Evolutionary conservation across 108 stramenopile genomes (phyloP).

Genomic region (Discostella pseudostelligera): DNA sequence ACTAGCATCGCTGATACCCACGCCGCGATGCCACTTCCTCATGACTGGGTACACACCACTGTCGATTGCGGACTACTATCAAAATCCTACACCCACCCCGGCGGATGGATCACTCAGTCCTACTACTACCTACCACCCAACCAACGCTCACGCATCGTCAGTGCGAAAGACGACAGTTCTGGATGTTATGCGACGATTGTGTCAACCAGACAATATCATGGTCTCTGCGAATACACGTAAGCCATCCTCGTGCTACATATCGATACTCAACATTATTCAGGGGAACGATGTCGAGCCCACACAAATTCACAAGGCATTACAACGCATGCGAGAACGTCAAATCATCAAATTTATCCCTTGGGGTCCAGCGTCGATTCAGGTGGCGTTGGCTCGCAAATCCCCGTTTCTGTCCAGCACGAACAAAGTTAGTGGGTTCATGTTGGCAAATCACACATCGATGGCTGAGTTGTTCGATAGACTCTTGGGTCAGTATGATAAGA

Average conservation of each 20-base stretch:
- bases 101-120: constrained; percentile 13
- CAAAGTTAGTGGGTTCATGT: constrained; percentile 96
- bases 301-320: constrained; percentile 97
- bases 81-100: constrained; percentile 23
- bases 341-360: constrained; percentile 96
- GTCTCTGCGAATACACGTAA: constrained; percentile 91
- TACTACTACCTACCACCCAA: constrained; percentile 11
- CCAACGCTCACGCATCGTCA: constrained; percentile 28
- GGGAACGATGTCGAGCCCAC: constrained; percentile 96
- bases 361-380: constrained; percentile 98
- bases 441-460: constrained; percentile 98
- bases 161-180: constrained; percentile 98
- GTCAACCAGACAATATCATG: constrained; percentile 99
- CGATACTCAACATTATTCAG: constrained; percentile 98
- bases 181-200: constrained; percentile 98
- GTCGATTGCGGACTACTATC: constrained; percentile 42
- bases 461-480: constrained; percentile 92
- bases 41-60: constrained; percentile 99
- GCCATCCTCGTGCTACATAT: constrained; percentile 94
- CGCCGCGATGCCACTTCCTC: constrained; percentile 98
- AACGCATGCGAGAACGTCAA: constrained; percentile 94
- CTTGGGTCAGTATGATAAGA: constrained; percentile 89
- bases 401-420: constrained; percentile 91
- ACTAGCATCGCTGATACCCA: constrained; percentile 95
- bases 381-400: constrained; percentile 94